Percentiles rank a stretch among this genome's conserved stretches.
These are phyloP conservation scores for Triticum timopheevii DNA, from an alignment of 176 grass and related monocot genomes.

Conservation along the genomic window DNA sequence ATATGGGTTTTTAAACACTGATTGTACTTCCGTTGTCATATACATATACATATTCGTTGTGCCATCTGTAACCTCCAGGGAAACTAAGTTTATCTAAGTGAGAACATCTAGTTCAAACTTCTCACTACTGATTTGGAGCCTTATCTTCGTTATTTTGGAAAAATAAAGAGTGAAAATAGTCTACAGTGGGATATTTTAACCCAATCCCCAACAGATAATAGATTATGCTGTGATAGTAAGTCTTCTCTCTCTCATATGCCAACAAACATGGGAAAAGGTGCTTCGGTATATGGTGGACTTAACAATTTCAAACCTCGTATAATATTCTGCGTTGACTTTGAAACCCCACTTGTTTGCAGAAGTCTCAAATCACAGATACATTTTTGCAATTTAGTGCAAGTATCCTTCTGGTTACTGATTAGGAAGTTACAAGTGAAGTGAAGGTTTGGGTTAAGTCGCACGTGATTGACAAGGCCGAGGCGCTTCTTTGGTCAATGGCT, in stretches of 20 bases:
- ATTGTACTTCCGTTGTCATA: background rate
- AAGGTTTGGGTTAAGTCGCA: background rate
- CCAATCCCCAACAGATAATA: background rate
- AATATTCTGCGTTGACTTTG: background rate
- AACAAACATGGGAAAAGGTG: background rate
- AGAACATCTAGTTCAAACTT: background rate
- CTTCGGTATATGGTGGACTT: background rate
- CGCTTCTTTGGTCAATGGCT: background rate
- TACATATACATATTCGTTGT: background rate
- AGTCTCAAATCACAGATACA: background rate
- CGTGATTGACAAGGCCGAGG: background rate
- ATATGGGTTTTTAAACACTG: background rate
- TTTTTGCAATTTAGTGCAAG: conserved; percentile 8
- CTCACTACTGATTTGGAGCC: background rate
- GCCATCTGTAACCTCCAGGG: background rate
- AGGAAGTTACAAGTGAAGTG: background rate
- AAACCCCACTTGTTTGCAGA: background rate
- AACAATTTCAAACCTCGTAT: background rate
- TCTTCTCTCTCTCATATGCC: background rate
- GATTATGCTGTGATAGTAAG: background rate
- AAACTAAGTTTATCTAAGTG: background rate
- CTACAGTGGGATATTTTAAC: background rate
- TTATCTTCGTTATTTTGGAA: background rate
- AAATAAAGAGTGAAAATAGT: conserved; percentile 7
- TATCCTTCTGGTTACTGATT: background rate